phyloP scores from a whole-genome alignment of 768 basidiomycete species.

The Kwoniella bestiolae region DNA sequence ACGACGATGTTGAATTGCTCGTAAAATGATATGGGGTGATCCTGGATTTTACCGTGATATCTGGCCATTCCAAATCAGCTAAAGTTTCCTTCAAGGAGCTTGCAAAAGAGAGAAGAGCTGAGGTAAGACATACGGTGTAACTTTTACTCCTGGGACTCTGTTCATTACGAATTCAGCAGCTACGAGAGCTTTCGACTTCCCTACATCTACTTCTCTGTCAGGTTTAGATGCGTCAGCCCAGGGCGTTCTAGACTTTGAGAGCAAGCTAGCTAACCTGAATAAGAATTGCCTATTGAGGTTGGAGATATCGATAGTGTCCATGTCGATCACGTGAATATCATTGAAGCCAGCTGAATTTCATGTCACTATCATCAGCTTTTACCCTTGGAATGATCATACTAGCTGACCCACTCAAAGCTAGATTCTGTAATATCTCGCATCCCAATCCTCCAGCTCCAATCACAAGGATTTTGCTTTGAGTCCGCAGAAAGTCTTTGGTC shows the following conservation, averaged over 20 bases:
- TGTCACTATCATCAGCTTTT: conserved; percentile 5
- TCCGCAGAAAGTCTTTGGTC: conserved; percentile 86
- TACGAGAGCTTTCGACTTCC: conserved; percentile 87
- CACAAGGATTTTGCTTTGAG: conserved; percentile 87
- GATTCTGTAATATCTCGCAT: conserved; percentile 93
- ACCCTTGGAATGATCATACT: neutral
- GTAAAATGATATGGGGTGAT: conserved; percentile 93
- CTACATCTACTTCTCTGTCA: conserved; percentile 69
- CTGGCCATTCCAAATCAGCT: conserved; percentile 59
- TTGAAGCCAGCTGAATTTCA: conserved; percentile 75
- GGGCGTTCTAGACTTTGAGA: neutral
- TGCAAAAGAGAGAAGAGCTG: neutral
- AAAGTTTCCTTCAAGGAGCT: neutral
- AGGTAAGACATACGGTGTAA: conserved; percentile 77
- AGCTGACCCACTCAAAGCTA: conserved; percentile 69
- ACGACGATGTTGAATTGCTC: conserved; percentile 96
- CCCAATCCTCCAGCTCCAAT: conserved; percentile 98
- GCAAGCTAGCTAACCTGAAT: conserved; percentile 69
- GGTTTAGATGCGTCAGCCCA: conserved; percentile 20
- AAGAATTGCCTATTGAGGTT: conserved; percentile 98
- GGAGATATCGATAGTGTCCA: conserved; percentile 99
- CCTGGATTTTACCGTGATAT: conserved; percentile 96
- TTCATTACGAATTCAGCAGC: conserved; percentile 98
- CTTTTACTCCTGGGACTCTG: conserved; percentile 91
- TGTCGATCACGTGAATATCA: conserved; percentile 99